Percentiles rank a stretch among this genome's conserved stretches.
These are phyloP conservation scores for Sclerotinia glacialis DNA, from an alignment of 2,329 filamentous ascomycete genomes.

Conservation along the genomic window DNA sequence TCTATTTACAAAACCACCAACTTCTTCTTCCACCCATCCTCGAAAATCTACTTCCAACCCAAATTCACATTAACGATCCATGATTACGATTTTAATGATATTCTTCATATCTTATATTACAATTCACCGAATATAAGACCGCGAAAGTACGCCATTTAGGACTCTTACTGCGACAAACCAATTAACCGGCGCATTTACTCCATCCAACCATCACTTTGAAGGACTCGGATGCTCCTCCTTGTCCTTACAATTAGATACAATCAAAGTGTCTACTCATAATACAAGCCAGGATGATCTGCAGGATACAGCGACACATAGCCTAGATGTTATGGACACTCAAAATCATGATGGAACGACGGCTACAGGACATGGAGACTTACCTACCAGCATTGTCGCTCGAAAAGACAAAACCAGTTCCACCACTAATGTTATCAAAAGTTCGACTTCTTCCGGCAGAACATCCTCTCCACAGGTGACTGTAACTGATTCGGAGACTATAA, in stretches of 20 bases:
- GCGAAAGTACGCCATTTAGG: not conserved
- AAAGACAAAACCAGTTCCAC: conserved; percentile 30
- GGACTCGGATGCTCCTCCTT: conserved; percentile 37
- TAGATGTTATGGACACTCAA: conserved; percentile 39
- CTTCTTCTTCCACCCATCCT: conserved; percentile 5
- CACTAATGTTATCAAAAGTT: conserved; percentile 28
- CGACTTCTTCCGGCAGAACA: conserved; percentile 34
- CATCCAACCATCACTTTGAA: conserved; percentile 7
- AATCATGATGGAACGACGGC: conserved; percentile 31
- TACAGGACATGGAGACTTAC: conserved; percentile 29
- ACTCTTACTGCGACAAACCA: conserved; percentile 19
- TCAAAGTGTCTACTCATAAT: conserved; percentile 39
- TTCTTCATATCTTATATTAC: not conserved
- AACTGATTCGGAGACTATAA: conserved; percentile 25
- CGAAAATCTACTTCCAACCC: not conserved
- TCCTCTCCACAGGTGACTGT: conserved; percentile 37
- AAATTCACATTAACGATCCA: conserved; percentile 14
- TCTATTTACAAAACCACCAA: conserved; percentile 3
- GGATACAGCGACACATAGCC: conserved; percentile 34
- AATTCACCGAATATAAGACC: conserved; percentile 6
- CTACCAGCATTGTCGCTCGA: conserved; percentile 26
- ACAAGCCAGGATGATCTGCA: conserved; percentile 37
- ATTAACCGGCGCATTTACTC: conserved; percentile 2
- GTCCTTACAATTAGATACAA: conserved; percentile 35
- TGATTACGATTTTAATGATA: conserved; percentile 23